Conservation (phyloP, 1,139 yeast genomes). For the Diutina mesorugosa region DNA sequence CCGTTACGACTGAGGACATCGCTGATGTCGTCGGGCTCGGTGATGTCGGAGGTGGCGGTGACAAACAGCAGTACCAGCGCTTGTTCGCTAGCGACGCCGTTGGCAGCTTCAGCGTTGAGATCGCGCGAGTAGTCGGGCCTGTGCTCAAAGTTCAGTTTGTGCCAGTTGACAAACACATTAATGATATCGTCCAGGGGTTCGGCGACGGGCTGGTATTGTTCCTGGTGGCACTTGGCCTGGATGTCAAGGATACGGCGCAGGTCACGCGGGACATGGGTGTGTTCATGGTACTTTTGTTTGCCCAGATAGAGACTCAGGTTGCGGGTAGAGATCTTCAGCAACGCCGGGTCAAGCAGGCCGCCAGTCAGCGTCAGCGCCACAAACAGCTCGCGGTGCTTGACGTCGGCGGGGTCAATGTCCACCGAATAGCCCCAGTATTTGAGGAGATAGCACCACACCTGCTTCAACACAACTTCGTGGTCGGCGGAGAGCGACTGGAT, state of each 20-base stretch:
- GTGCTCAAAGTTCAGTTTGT: background rate
- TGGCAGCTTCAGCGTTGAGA: background rate
- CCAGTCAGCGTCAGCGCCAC: background rate
- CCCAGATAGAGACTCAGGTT: background rate
- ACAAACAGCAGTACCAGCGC: background rate
- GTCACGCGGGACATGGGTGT: background rate
- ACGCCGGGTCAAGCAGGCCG: background rate
- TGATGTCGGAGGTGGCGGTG: background rate
- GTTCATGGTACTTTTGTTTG: background rate
- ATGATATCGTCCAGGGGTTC: conserved; percentile 1
- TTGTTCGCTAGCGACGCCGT: background rate
- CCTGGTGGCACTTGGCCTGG: background rate
- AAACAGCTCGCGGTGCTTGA: background rate
- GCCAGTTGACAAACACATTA: background rate
- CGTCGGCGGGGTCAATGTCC: background rate
- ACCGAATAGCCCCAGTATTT: conserved; percentile 50
- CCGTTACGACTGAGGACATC: background rate
- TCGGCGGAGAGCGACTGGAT: conserved; percentile 44
- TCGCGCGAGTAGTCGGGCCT: background rate
- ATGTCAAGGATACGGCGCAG: conserved; percentile 1
- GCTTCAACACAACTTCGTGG: conserved; percentile 59
- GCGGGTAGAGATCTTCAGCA: background rate
- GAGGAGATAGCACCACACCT: conserved; percentile 59
- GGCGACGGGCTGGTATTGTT: background rate
- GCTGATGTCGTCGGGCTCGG: background rate